These are phyloP conservation scores for Russula abietina DNA, from an alignment of 768 basidiomycete species.

Conservation along the genomic window DNA sequence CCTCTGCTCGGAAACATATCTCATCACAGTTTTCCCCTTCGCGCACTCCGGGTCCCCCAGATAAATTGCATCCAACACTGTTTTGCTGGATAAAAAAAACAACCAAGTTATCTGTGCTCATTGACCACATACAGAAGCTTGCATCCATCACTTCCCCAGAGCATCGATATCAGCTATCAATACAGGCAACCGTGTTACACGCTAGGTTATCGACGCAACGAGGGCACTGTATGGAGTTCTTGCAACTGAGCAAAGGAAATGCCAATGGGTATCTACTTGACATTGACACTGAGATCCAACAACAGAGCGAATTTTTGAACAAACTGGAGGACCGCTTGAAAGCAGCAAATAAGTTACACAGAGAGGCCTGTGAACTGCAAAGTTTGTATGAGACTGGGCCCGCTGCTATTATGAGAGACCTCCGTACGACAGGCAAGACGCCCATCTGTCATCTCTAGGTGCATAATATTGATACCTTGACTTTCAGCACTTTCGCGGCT, in stretches of 20 bases:
- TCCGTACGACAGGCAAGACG: background rate
- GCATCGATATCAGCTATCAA: background rate
- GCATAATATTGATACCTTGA: background rate
- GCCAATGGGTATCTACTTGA: background rate
- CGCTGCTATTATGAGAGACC: background rate
- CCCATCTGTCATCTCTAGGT: background rate
- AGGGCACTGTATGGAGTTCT: background rate
- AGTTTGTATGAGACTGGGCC: background rate
- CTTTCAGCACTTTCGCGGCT: background rate
- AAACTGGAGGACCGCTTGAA: background rate
- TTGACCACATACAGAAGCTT: background rate
- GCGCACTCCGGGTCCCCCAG: background rate
- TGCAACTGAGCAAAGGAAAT: background rate
- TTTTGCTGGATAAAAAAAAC: background rate
- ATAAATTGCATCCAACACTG: background rate
- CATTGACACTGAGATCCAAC: background rate
- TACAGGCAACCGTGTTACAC: background rate
- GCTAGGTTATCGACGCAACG: background rate
- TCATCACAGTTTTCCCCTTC: background rate
- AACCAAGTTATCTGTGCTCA: background rate
- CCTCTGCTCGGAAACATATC: background rate
- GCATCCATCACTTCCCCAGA: background rate
- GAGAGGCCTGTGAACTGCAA: background rate
- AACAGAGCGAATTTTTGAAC: background rate
- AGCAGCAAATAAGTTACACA: background rate